Conservation (phyloP, 192 early-diverging fungal genomes). For the Backusella tarrabulga region DNA sequence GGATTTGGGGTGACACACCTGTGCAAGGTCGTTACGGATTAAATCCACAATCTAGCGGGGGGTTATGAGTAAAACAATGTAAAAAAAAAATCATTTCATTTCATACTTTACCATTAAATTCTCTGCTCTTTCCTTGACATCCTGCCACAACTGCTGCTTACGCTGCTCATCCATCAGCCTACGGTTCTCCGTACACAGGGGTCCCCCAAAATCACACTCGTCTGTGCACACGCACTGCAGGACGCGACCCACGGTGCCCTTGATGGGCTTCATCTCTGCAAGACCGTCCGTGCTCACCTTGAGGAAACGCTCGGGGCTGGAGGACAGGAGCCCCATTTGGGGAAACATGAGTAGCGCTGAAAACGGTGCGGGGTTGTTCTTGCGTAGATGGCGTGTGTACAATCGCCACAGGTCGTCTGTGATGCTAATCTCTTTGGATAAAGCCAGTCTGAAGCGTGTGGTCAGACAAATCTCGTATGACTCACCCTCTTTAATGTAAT, state of each 20-base stretch:
- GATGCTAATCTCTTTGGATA: constrained; percentile 22
- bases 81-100: too few species aligned
- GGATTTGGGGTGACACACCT: constrained; percentile 59
- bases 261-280: constrained; percentile 96
- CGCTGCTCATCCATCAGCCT: constrained; percentile 40
- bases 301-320: constrained; percentile 80
- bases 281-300: constrained; percentile 39
- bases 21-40: constrained; percentile 90
- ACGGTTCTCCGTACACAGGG: constrained; percentile 32
- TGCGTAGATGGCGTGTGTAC: constrained; percentile 64
- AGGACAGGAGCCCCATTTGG: constrained; percentile 28
- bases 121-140: constrained; percentile 92
- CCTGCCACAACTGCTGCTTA: constrained; percentile 47
- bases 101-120: constrained; percentile 88
- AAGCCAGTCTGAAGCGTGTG: constrained; percentile 62
- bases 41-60: constrained; percentile 83
- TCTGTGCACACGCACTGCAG: constrained; percentile 52
- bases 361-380: constrained; percentile 84
- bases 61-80: too few species aligned
- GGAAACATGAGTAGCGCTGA: constrained; percentile 68
- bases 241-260: constrained; percentile 71
- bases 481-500: constrained; percentile 78
- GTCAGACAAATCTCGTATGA: constrained; percentile 97
- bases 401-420: constrained; percentile 40
- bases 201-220: constrained; percentile 22